Evolutionary conservation across 495 filamentous ascomycete genomes (phyloP).

Genomic region (Chaetomium fimeti): DNA sequence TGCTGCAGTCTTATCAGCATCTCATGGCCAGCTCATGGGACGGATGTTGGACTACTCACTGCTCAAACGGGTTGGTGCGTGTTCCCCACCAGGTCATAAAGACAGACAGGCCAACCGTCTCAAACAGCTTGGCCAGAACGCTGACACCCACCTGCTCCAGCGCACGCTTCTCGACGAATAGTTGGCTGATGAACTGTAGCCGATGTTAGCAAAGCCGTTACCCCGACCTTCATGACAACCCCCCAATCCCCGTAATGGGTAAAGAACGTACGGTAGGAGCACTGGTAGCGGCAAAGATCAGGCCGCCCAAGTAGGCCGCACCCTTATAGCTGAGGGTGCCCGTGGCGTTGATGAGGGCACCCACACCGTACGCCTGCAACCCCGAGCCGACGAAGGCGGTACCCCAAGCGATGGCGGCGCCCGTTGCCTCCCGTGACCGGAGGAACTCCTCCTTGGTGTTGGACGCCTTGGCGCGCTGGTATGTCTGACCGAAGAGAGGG

Average conservation of each 20-base stretch:
- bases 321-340: conserved; percentile 95
- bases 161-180: conserved; percentile 87
- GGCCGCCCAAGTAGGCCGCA: conserved; percentile 84
- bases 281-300: conserved; percentile 88
- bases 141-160: conserved; percentile 85
- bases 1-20: conserved; percentile 4
- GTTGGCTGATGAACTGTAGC: conserved; percentile 73
- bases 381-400: conserved; percentile 85
- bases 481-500: conserved; percentile 92
- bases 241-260: no score
- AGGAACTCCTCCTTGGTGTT: conserved; percentile 97
- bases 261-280: conserved; percentile 71
- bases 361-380: conserved; percentile 90
- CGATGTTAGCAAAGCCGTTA: not conserved
- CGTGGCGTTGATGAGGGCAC: conserved; percentile 91
- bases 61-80: conserved; percentile 78
- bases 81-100: conserved; percentile 98
- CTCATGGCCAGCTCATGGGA: not conserved
- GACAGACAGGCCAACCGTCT: conserved; percentile 87
- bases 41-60: conserved; percentile 28
- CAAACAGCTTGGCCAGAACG: conserved; percentile 76
- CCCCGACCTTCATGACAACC: not conserved
- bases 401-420: conserved; percentile 85
- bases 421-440: conserved; percentile 85
- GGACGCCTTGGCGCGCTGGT: conserved; percentile 84